A percentile compares a stretch with the other conserved stretches of the same genome.
Evolutionary conservation across 2,329 filamentous ascomycete genomes (phyloP).

Genomic region (Colletotrichum tanaceti): DNA sequence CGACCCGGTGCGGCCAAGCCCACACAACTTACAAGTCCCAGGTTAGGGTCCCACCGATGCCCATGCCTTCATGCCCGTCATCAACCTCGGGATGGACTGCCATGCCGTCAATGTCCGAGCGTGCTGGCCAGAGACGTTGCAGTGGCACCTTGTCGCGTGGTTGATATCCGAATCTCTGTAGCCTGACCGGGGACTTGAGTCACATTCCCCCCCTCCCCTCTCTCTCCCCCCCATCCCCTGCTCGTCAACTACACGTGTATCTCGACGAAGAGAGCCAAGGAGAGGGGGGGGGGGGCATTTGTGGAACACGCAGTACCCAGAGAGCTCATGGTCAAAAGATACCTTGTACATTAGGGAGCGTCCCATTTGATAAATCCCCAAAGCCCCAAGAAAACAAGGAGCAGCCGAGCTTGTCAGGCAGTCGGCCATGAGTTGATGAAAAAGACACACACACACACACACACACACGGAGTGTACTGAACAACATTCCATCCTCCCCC

Average conservation of each 20-base stretch:
- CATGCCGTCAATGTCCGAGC: conserved; percentile 11
- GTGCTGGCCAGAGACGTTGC: background rate
- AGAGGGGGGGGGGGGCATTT: background rate
- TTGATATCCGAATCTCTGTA: background rate
- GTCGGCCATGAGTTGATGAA: too few relatives aligned
- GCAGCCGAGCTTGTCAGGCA: background rate
- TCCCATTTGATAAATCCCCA: background rate
- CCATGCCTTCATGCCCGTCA: background rate
- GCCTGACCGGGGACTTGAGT: conserved; percentile 9
- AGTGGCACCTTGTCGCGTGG: conserved; percentile 24
- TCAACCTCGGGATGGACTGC: background rate
- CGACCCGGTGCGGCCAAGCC: background rate
- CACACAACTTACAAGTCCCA: background rate
- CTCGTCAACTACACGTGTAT: too few relatives aligned
- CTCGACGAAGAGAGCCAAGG: background rate
- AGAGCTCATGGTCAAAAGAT: background rate
- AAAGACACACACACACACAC: too few relatives aligned
- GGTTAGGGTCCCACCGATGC: conserved; percentile 1
- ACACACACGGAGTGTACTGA: too few relatives aligned
- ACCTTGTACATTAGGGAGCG: background rate
- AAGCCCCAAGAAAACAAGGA: background rate
- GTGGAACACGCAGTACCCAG: background rate
- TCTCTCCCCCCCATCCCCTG: conserved; percentile 1
- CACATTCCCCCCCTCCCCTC: conserved; percentile 3
- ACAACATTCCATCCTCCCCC: too few relatives aligned